Evolutionary conservation across 2,329 filamentous ascomycete genomes (phyloP).

Genomic region (Aspergillus texensis): DNA sequence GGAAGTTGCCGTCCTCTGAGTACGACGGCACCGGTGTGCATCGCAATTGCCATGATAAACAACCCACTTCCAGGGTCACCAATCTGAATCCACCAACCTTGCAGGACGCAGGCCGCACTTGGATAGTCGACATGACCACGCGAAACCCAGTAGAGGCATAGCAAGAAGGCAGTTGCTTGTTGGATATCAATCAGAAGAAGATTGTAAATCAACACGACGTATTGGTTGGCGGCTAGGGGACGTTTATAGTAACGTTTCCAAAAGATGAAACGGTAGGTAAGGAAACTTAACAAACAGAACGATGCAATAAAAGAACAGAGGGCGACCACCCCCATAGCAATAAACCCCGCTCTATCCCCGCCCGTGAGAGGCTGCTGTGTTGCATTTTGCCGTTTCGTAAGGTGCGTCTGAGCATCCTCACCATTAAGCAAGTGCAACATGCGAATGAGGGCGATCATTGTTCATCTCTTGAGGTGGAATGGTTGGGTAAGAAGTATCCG

Average conservation of each 20-base stretch:
- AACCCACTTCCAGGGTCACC: slow-evolving; percentile 55
- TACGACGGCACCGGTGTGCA: slow-evolving; percentile 55
- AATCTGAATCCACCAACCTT: slow-evolving; percentile 56
- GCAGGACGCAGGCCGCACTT: slow-evolving; percentile 50
- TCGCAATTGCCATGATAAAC: slow-evolving; percentile 55
- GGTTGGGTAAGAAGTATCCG: neutral
- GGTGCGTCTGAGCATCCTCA: slow-evolving; percentile 2
- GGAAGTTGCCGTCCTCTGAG: slow-evolving; percentile 51
- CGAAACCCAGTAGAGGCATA: slow-evolving; percentile 50
- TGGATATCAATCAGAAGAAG: slow-evolving; percentile 54
- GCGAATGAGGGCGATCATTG: slow-evolving; percentile 7
- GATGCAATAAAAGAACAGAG: slow-evolving; percentile 41
- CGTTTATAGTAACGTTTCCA: slow-evolving; percentile 52
- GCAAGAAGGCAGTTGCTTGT: slow-evolving; percentile 50
- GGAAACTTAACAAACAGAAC: slow-evolving; percentile 43
- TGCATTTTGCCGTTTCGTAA: neutral
- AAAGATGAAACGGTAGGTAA: slow-evolving; percentile 53
- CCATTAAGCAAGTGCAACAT: slow-evolving; percentile 5
- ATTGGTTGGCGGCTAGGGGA: slow-evolving; percentile 56
- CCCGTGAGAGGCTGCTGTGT: slow-evolving; percentile 18
- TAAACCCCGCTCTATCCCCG: slow-evolving; percentile 46
- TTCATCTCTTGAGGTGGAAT: neutral
- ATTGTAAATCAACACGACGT: slow-evolving; percentile 56
- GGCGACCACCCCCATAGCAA: slow-evolving; percentile 50
- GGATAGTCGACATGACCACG: slow-evolving; percentile 46